Evolutionary conservation across 306 rosid species (phyloP).

Genomic region (Neltuma alba): DNA sequence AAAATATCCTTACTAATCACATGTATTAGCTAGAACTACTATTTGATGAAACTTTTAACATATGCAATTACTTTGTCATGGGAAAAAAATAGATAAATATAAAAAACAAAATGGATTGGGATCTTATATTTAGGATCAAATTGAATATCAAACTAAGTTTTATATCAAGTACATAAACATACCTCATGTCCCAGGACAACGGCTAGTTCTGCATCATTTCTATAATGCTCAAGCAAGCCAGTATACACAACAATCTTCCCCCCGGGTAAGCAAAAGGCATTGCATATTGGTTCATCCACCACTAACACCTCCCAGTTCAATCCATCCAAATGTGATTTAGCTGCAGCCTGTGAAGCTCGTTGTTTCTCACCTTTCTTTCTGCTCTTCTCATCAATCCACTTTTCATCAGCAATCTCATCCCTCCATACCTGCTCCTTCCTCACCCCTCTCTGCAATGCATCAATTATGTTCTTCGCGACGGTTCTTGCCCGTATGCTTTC

Average conservation of each 20-base stretch:
- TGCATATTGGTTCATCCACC: slow-evolving; percentile 70
- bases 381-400: slow-evolving; percentile 71
- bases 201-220: slow-evolving; percentile 72
- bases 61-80: too few relatives aligned
- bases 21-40: too few relatives aligned
- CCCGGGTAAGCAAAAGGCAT: slow-evolving; percentile 82
- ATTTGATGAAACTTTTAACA: too few relatives aligned
- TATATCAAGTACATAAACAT: slow-evolving; percentile 3
- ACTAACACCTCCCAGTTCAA: slow-evolving; percentile 89
- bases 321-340: slow-evolving; percentile 79
- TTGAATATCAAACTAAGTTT: too few relatives aligned
- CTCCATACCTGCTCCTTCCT: slow-evolving; percentile 66
- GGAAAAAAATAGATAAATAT: too few relatives aligned
- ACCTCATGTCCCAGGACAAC: slow-evolving; percentile 92
- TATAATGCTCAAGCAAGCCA: slow-evolving; percentile 77
- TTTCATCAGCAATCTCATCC: slow-evolving; percentile 83
- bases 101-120: too few relatives aligned
- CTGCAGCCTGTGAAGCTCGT: slow-evolving; percentile 45
- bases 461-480: slow-evolving; percentile 65
- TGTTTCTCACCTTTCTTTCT: slow-evolving; percentile 66
- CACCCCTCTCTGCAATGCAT: slow-evolving; percentile 75
- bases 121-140: too few relatives aligned
- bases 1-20: too few relatives aligned
- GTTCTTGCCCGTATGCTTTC: slow-evolving; percentile 72
- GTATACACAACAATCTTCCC: slow-evolving; percentile 92